Evolutionary conservation across 352 stramenopile genomes (phyloP), one percentile per base, ranked within the genome.

Genomic region (Chrysophaeum taylorii): DNA sequence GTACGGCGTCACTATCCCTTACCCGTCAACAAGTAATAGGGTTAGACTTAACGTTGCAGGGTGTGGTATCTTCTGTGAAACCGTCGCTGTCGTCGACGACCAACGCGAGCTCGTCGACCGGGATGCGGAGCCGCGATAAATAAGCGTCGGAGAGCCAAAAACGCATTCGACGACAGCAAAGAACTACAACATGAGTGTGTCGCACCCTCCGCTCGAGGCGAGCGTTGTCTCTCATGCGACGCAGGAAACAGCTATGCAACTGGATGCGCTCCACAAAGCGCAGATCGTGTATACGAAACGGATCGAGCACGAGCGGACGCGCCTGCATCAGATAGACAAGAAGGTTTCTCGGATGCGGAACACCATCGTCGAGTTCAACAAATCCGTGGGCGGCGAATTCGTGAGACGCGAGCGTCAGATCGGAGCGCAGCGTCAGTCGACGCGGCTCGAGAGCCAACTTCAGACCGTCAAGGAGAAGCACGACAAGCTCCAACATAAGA

Each of bases 381-480:
- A 62, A 31, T 14, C 14, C 25, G 5, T 62, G 9, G 50, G 50
- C 50, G 50, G 50, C 50, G 50, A 62, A 2, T 62, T 21, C 15
- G 14, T 37, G 7, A 25, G 50, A 12, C 50, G 27, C 25, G 50
- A 62, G 50, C 15, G 14, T 5, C 2, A 2, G n/a, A 35, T 62
- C 50, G 2, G 50, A 2, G 23, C 23, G 25, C 2, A 12, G 50
- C 50, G 50, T 9, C 15, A 62, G 50, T 37, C 15, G 4, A 14
- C 2, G 2, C 50, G 50, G 27, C 50, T 62, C 50, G 50, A 62
- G 50, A 25, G 4, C 27, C 15, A 33, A 31, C 50, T 62, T 2
- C 50, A 62, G 50, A 62, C 50, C 25, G 50, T 62, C 50, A 62
- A 62, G 50, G 50, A 62, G 50, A 62, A 62, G 50, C 50, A 62